Evolutionary conservation across 257 asterid species (phyloP).

Genomic region (Ophiorrhiza pumila): DNA sequence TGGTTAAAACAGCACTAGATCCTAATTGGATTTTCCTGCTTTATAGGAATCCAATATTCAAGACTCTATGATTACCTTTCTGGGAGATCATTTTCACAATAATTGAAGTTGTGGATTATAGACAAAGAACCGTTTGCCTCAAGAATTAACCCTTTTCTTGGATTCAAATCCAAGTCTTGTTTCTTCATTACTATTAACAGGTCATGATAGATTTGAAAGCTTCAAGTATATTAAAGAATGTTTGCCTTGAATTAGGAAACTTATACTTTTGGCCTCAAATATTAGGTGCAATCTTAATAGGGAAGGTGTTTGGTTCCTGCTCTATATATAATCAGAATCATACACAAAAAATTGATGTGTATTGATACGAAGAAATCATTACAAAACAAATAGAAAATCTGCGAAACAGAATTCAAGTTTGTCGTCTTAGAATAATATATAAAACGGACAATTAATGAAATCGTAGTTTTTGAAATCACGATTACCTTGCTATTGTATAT

Average conservation of each 20-base stretch:
- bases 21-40: neutral
- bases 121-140: slow-evolving; percentile 24
- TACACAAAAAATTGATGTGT: too few species aligned
- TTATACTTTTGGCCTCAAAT: neutral
- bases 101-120: slow-evolving; percentile 19
- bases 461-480: too few species aligned
- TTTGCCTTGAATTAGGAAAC: too few species aligned
- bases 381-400: too few species aligned
- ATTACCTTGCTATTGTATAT: too few species aligned
- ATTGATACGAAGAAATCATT: too few species aligned
- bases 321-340: too few species aligned
- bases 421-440: too few species aligned
- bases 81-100: neutral
- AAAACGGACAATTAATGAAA: too few species aligned
- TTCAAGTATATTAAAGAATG: slow-evolving; percentile 9
- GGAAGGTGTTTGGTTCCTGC: too few species aligned
- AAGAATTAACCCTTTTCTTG: slow-evolving; percentile 41
- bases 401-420: too few species aligned
- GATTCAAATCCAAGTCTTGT: slow-evolving; percentile 51
- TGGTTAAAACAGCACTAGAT: slow-evolving; percentile 19
- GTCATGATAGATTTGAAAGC: slow-evolving; percentile 22
- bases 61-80: slow-evolving; percentile 7
- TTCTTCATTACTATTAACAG: slow-evolving; percentile 1
- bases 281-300: neutral
- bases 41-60: neutral